Percentiles rank a stretch among this genome's conserved stretches.
phyloP scores from a whole-genome alignment of 2,329 filamentous ascomycete species.

The Pseudogymnoascus sp. region DNA sequence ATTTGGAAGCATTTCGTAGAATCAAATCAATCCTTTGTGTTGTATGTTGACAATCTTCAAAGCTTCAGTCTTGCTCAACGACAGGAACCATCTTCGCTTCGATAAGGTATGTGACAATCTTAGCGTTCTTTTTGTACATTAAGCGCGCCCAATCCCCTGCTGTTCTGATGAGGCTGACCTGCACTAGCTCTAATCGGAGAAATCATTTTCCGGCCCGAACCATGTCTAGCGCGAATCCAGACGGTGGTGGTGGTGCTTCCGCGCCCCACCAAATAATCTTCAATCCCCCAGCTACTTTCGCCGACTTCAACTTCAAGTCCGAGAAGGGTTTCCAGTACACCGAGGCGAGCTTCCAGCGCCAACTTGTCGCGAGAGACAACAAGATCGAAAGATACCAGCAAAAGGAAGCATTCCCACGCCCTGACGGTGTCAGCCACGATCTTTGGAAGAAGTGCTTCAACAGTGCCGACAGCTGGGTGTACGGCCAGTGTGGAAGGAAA shows the following conservation, averaged over 20 bases:
- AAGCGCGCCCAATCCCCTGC: neutral
- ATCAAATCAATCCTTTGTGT: neutral
- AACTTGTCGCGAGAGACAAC: conserved; percentile 15
- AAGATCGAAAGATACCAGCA: conserved; percentile 26
- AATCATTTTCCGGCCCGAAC: neutral
- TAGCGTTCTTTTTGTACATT: neutral
- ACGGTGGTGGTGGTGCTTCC: neutral
- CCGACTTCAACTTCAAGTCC: neutral
- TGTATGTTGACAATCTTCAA: neutral
- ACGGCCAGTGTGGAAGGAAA: conserved; percentile 24
- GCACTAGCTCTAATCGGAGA: neutral
- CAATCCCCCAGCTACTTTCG: neutral
- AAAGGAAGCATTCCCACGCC: conserved; percentile 24
- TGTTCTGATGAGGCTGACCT: neutral
- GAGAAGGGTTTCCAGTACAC: neutral
- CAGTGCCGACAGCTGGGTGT: conserved; percentile 26
- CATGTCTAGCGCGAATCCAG: neutral
- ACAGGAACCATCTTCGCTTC: neutral
- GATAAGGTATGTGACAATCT: neutral
- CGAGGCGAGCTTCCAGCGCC: neutral
- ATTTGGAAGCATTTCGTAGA: neutral
- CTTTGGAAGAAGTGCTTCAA: conserved; percentile 27
- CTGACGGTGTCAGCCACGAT: conserved; percentile 22
- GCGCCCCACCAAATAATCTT: neutral
- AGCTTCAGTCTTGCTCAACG: neutral